These are phyloP conservation scores for Malassezia dermatis DNA, from an alignment of 1,284 basidiomycete genomes.

Conservation along the genomic window DNA sequence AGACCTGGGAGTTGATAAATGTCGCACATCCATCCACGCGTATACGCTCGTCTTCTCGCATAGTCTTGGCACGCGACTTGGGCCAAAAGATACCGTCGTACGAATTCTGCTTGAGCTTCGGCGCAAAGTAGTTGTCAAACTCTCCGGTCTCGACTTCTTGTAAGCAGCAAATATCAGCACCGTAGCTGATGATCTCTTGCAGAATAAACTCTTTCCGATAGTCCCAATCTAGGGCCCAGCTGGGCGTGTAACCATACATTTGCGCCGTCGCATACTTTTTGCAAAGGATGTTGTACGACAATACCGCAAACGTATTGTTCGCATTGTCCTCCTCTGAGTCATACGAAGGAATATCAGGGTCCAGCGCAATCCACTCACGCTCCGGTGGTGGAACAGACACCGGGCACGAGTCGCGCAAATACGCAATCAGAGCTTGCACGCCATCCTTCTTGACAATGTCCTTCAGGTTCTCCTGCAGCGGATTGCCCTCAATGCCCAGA, in stretches of 20 bases:
- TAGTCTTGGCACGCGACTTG: conserved; percentile 86
- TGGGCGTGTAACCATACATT: conserved; percentile 91
- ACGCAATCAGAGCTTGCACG: conserved; percentile 73
- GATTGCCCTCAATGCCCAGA: conserved; percentile 90
- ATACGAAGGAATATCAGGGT: conserved; percentile 57
- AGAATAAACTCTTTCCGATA: conserved; percentile 86
- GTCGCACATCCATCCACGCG: conserved; percentile 93
- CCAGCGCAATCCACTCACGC: conserved; percentile 68
- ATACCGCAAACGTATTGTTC: conserved; percentile 62
- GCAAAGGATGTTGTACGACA: conserved; percentile 92
- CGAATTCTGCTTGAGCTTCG: conserved; percentile 62
- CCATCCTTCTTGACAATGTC: conserved; percentile 83
- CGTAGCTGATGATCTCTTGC: conserved; percentile 70
- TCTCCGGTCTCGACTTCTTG: conserved; percentile 83
- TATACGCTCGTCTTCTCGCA: conserved; percentile 74
- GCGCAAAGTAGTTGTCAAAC: conserved; percentile 85
- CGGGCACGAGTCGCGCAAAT: conserved; percentile 76
- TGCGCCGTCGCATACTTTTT: conserved; percentile 78
- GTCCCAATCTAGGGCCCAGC: conserved; percentile 89
- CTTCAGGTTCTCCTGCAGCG: conserved; percentile 67
- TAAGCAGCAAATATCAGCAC: conserved; percentile 82
- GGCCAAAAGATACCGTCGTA: conserved; percentile 90
- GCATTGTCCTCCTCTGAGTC: conserved; percentile 28
- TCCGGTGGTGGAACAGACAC: conserved; percentile 71
- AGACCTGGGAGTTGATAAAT: conserved; percentile 81